Percentiles rank a stretch among this genome's conserved stretches.
These are phyloP conservation scores for Colletotrichum lentis DNA, from an alignment of 2,329 filamentous ascomycete genomes.

Conservation along the genomic window DNA sequence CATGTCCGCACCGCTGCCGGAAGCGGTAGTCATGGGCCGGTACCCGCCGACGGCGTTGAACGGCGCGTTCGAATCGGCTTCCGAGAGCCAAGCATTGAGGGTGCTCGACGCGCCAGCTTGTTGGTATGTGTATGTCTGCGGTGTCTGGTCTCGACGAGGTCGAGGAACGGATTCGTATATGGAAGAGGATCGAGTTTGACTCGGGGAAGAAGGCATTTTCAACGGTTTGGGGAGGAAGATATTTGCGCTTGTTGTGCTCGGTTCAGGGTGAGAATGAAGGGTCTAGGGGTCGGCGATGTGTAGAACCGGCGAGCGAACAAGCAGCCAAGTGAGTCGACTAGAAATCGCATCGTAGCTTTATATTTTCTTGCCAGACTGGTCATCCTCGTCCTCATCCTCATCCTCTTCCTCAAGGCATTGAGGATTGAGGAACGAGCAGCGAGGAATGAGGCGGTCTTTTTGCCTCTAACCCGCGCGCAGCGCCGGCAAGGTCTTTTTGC, in stretches of 20 bases:
- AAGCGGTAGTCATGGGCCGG: neutral
- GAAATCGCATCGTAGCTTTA: neutral
- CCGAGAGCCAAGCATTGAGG: constrained; percentile 27
- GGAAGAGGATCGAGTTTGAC: neutral
- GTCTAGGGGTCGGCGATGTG: neutral
- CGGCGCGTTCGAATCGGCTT: neutral
- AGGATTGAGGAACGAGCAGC: neutral
- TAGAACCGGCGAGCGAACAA: too few species aligned
- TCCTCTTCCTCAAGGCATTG: neutral
- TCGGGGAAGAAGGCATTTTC: constrained; percentile 17
- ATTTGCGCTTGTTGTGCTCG: neutral
- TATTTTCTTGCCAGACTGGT: neutral
- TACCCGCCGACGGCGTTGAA: constrained; percentile 18
- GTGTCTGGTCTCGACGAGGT: neutral
- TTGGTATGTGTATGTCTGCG: neutral
- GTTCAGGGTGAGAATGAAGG: neutral
- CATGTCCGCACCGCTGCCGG: neutral
- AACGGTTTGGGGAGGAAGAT: neutral
- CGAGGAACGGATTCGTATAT: constrained; percentile 13
- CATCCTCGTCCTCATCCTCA: neutral
- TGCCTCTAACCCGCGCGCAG: neutral
- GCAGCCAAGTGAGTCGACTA: neutral
- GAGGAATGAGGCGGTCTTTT: neutral
- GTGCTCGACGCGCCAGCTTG: neutral
- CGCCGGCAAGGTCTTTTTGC: constrained; percentile 10